phyloP scores from a whole-genome alignment of 495 filamentous ascomycete species.

The Apiosordaria backusii region DNA sequence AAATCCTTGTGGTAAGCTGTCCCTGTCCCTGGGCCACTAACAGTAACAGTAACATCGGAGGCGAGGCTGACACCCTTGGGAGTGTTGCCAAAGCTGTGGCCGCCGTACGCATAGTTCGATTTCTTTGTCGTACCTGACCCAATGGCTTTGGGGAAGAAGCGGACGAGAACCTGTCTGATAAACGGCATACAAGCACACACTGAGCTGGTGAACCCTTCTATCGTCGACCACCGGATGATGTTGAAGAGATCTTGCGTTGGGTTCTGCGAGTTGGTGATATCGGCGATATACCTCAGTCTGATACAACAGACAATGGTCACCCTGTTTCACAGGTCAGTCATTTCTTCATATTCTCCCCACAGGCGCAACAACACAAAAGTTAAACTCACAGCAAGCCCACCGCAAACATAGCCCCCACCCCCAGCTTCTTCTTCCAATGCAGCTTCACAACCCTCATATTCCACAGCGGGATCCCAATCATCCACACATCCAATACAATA shows the following conservation, averaged over 20 bases:
- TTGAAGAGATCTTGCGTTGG: conserved; percentile 17
- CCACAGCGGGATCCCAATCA: conserved; percentile 16
- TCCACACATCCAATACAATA: conserved; percentile 18
- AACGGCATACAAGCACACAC: conserved; percentile 33
- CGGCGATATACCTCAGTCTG: conserved; percentile 11
- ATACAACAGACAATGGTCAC: conserved; percentile 19
- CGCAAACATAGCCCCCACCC: conserved; percentile 35
- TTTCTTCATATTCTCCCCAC: too few relatives aligned
- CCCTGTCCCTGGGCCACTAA: not conserved
- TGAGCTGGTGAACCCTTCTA: conserved; percentile 28
- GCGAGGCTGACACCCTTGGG: not conserved
- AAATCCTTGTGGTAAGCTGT: not conserved
- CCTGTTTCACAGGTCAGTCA: conserved; percentile 7
- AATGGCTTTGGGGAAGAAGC: conserved; percentile 17
- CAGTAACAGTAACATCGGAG: not conserved
- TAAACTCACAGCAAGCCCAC: conserved; percentile 37
- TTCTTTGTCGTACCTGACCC: not conserved
- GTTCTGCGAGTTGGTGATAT: conserved; percentile 6
- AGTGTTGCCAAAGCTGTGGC: not conserved
- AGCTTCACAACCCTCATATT: conserved; percentile 31
- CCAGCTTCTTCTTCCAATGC: conserved; percentile 36
- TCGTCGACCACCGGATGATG: conserved; percentile 28
- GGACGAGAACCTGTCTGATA: conserved; percentile 24
- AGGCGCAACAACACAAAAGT: too few relatives aligned
- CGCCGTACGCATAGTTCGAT: not conserved